Base-by-base conservation (phyloP, 352 stramenopile species). In the Phytophthora ramorum region DNA sequence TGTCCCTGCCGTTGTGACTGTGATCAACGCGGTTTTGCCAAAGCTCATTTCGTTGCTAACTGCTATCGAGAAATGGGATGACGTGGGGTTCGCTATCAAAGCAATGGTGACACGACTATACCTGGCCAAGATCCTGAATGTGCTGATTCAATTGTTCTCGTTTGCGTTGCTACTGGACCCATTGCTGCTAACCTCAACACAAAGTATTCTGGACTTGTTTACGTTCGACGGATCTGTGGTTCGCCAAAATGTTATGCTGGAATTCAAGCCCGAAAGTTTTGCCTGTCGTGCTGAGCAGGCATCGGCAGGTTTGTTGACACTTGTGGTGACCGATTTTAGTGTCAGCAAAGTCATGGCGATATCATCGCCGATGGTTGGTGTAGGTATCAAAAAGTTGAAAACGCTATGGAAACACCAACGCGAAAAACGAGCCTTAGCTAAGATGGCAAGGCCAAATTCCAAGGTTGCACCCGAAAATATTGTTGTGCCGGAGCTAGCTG, bases 101-200 rank as follows among this genome's bases (percentile, higher is more conserved):
- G 81, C 83, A 7, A 92, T 93, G 82, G 78, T 94, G 34, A 92
- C 79, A 22, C 81, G 85, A 1, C 49, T 95, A 40, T 95, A 93
- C 49, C 43, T 95, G 41, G 83, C 87, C n/a, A 93, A 95, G 63
- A 83, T 91, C 22, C 71, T 95, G 16, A 95, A 95, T 50, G 83
- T 91, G 1, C 38, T 93, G 14, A 92, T 95, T 46, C 87, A 95
- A 59, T 43, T 95, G 22, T 83, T 85, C 55, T 93, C 87, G 20
- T 93, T 89, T 58, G 71, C 73, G 19, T 61, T 93, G 22, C 66
- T 95, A 7, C 50, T 93, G 7, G 78, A 94, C 17, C 87, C 87
- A 16, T 83, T 84, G 28, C 35, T 95, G 48, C 71, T 89, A 26
- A 88, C 83, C 1, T 73, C 62, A 0, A 76, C 46, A 4, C 58